A percentile compares a stretch with the other conserved stretches of the same genome.
These are phyloP conservation scores for Leptographium procerum DNA, from an alignment of 2,329 filamentous ascomycete genomes.

Conservation along the genomic window DNA sequence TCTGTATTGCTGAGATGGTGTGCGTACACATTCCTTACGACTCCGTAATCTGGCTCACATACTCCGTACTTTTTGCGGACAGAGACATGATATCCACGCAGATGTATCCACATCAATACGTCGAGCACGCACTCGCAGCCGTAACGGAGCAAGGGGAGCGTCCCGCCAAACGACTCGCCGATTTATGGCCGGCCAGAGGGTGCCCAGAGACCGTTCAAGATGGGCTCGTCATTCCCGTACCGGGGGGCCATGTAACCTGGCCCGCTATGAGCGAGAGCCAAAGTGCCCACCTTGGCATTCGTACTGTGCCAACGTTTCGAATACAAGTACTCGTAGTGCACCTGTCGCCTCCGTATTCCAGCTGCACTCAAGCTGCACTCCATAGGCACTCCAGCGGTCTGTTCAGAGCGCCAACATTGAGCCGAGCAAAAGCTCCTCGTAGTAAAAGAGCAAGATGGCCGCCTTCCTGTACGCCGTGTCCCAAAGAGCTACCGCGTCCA, in stretches of 20 bases:
- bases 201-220: not conserved
- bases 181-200: not conserved
- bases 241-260: not conserved
- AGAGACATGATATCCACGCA: not conserved
- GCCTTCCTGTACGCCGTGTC: too few relatives aligned
- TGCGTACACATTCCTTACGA: too few relatives aligned
- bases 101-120: not conserved
- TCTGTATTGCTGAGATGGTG: too few relatives aligned
- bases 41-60: too few relatives aligned
- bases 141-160: not conserved
- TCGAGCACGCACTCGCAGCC: not conserved
- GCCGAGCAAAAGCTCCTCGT: too few relatives aligned
- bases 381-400: too few relatives aligned
- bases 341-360: not conserved
- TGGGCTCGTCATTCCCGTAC: not conserved
- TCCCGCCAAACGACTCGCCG: not conserved
- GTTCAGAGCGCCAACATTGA: too few relatives aligned
- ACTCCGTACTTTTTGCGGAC: too few relatives aligned
- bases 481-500: too few relatives aligned
- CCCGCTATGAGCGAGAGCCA: not conserved
- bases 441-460: too few relatives aligned
- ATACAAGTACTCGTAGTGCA: too few relatives aligned
- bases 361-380: too few relatives aligned
- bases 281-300: not conserved
- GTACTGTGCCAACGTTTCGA: not conserved